These are phyloP conservation scores for Fraxinus xanthoxyloides DNA, from an alignment of 305 asterid genomes.

Conservation along the genomic window DNA sequence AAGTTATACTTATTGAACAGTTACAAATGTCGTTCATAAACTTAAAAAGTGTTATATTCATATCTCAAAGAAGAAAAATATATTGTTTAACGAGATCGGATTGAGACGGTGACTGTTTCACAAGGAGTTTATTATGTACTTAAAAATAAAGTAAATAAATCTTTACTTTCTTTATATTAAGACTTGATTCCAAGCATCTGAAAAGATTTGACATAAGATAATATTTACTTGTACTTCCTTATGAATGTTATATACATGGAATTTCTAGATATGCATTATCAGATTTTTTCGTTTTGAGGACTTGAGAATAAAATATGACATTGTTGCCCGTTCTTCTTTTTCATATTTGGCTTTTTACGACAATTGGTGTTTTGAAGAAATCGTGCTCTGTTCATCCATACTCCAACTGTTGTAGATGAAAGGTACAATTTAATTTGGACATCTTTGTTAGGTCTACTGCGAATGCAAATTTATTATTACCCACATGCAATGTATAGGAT, in stretches of 20 bases:
- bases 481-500: not conserved
- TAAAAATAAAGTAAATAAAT: not conserved
- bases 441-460: not conserved
- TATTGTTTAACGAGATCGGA: not conserved
- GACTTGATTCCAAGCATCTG: not conserved
- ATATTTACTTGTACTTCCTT: not conserved
- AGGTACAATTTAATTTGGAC: not conserved
- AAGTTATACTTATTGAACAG: not conserved
- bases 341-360: not conserved
- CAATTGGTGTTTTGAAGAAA: not conserved
- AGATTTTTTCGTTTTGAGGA: not conserved
- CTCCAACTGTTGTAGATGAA: not conserved
- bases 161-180: not conserved
- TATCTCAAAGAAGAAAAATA: not conserved
- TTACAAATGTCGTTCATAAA: not conserved
- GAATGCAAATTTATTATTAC: not conserved
- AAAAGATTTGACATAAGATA: not conserved
- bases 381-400: not conserved
- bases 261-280: not conserved
- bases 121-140: not conserved
- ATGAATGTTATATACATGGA: not conserved
- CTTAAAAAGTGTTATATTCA: not conserved
- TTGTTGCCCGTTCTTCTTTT: not conserved
- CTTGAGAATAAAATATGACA: not conserved
- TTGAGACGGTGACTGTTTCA: not conserved